Base-by-base conservation (phyloP, 2,329 filamentous ascomycete species). In the Botrytis aclada region DNA sequence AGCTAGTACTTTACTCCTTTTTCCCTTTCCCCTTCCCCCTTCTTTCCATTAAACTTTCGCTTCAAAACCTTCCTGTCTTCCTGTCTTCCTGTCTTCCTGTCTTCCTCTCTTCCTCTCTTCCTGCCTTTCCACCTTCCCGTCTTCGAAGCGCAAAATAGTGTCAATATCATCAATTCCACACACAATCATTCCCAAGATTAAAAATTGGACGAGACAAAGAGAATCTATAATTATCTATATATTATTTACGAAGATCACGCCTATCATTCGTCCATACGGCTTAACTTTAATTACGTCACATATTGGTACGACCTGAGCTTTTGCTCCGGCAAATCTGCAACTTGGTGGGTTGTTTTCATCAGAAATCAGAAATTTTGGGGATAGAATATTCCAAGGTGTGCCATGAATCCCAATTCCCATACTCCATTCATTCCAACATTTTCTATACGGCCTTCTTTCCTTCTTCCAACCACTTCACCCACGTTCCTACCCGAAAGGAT, bases 231-330 rank as follows among this genome's bases (percentile, higher is more conserved):
- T 54, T 7, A 63, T 29, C 14, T 32, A 22, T 16, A 45, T 10
- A 16, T 45, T 22, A 14, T 25, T 64, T 16, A 47, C 62, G 5
- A 34, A 45, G 20, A 64, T 47, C 64, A 16, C 51, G 22, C 3
- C 22, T 67, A 29, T 54, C 51, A 67, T 32, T 67, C 65, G 47
- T 29, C 25, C 9, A 39, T n/a, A 37, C 47, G 45, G n/a, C 20
- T 22, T 25, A n/a, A 67, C 25, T 37, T 54, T 39, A 16, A 67
- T 67, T 67, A 67, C 65, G 65, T 67, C 65, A 67, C 34, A 39
- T 56, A 39, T 56, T 54, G 29, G n/a, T 67, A 56, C 47, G 34
- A 67, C 65, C 65, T 56, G 65, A 67, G 47, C 65, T 14, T 56
- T 67, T 54, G 18, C 64, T 56, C 64, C 47, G 64, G 47, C 12